Evolutionary conservation across 2,329 filamentous ascomycete genomes (phyloP), one percentile per base, ranked within the genome.

Genomic region (Aspergillus transmontanensis): DNA sequence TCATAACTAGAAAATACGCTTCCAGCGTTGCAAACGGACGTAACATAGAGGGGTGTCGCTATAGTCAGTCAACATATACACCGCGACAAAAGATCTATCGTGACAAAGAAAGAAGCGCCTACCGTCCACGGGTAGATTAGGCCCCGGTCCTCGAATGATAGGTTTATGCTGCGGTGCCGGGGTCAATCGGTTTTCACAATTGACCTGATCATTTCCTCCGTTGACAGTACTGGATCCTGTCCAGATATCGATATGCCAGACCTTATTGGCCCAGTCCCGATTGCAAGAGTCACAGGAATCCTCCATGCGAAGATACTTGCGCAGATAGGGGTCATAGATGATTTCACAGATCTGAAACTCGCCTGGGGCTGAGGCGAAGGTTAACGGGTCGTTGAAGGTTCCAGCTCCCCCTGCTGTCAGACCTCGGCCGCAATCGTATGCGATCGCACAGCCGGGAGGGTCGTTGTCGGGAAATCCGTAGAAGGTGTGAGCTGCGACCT

Each of bases 301-400:
- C 64, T 80, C 73, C 45, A 73, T 71, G 4, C 75, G 72, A 6
- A 81, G 69, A 63, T 83, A 83, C 68, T 84, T 83, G 59, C 73
- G 74, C 34, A 81, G 63, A 62, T 80, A 81, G 0, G 80, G 80
- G n/a, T 74, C 67, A 62, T 82, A 84, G 48, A 83, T 72, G 61
- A 82, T 71, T 64, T 83, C 81, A 72, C 82, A 83, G 26, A 68
- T 58, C 0, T 71, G 68, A 70, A 82, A 81, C 58, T 79, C 77
- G 50, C 77, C 77, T 6, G 70, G 68, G 2, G 80, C 77, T 6
- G 76, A 79, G 32, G 81, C 81, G 57, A 83, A 80, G 1, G 80
- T 82, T 30, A 82, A 64, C 1, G 80, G 81, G 69, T 83, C 75
- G 54, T 64, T 64, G 66, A 73, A 81, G n/a, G 79, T 80, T 32